phyloP scores from a whole-genome alignment of 148 eudicot genomes.

The Amaranthus palmeri region DNA sequence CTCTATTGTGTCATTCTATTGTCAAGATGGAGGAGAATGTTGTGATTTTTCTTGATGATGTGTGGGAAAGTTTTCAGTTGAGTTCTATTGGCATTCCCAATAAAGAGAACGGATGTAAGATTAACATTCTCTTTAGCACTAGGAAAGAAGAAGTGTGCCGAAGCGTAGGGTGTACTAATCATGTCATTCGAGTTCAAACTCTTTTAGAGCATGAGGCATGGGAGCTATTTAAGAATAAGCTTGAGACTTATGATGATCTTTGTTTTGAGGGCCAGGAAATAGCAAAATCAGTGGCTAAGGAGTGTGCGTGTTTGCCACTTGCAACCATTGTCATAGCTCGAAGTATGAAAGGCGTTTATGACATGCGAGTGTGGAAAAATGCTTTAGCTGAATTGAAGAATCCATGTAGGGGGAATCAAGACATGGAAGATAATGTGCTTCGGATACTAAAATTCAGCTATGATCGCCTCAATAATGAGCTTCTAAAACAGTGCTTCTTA shows the following conservation, averaged over 20 bases:
- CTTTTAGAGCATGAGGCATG: neutral
- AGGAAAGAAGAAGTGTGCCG: slow-evolving; percentile 10
- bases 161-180: slow-evolving; percentile 5
- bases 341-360: too few species aligned
- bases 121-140: slow-evolving; percentile 14
- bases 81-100: slow-evolving; percentile 11
- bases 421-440: too few species aligned
- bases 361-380: too few species aligned
- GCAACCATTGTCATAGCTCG: slow-evolving; percentile 12
- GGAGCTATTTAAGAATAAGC: neutral
- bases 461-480: slow-evolving; percentile 12
- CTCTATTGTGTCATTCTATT: neutral
- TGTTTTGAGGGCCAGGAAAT: neutral
- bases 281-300: neutral
- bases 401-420: too few species aligned
- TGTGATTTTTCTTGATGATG: slow-evolving; percentile 14
- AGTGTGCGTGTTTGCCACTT: slow-evolving; percentile 17
- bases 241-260: too few species aligned
- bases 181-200: neutral
- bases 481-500: slow-evolving; percentile 24
- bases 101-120: neutral
- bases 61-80: slow-evolving; percentile 4
- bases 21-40: neutral
- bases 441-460: too few species aligned
- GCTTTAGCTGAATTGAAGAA: too few species aligned